Evolutionary conservation across 306 rosid species (phyloP).

Genomic region (Quercus dentata): DNA sequence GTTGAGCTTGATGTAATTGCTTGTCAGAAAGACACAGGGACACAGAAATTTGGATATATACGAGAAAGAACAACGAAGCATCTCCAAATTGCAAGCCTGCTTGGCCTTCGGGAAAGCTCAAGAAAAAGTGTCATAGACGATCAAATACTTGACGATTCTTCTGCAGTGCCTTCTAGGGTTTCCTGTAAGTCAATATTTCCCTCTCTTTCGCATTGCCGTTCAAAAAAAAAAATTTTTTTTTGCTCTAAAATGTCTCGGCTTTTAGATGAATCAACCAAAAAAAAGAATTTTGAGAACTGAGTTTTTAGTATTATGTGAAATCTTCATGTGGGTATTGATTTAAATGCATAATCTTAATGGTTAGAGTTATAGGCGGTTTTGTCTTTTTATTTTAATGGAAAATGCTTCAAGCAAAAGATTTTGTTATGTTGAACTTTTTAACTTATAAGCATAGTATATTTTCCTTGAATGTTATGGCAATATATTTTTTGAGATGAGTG

Average conservation of each 20-base stretch:
- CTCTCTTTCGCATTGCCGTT: background rate
- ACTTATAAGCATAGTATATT: background rate
- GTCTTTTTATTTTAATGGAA: background rate
- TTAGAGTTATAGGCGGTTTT: background rate
- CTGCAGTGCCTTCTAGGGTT: slow-evolving; percentile 12
- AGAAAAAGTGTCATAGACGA: background rate
- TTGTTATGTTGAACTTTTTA: background rate
- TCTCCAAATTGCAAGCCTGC: background rate
- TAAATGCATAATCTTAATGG: background rate
- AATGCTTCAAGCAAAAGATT: background rate
- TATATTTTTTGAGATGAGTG: background rate
- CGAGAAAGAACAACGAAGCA: slow-evolving; percentile 1
- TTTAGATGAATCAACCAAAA: background rate
- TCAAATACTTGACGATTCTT: background rate
- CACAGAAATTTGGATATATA: background rate
- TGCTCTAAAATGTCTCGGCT: too few relatives aligned
- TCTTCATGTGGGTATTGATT: slow-evolving; percentile 18
- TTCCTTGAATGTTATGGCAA: background rate
- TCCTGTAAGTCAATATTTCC: slow-evolving; percentile 11
- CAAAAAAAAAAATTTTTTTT: background rate
- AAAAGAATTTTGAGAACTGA: slow-evolving; percentile 1
- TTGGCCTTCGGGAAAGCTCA: background rate
- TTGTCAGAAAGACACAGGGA: background rate
- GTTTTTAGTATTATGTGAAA: background rate
- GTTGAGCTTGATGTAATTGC: background rate